These are phyloP conservation scores for Gastrodia elata DNA, from an alignment of 106 monocot species.

Conservation along the genomic window DNA sequence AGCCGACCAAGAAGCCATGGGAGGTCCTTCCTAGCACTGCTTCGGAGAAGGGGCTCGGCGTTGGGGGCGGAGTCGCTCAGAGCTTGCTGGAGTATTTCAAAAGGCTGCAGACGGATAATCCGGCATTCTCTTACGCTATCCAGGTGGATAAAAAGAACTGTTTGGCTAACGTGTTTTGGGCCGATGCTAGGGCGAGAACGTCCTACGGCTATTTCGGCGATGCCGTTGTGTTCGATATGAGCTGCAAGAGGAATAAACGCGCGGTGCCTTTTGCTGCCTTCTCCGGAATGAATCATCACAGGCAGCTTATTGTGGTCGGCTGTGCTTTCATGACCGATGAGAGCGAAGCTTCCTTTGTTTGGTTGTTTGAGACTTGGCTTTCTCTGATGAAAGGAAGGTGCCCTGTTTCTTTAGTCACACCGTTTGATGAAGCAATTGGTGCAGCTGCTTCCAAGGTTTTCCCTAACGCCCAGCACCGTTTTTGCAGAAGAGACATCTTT, in stretches of 20 bases:
- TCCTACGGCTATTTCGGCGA: conserved; percentile 78
- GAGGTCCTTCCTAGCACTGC: conserved; percentile 28
- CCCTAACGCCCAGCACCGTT: conserved; percentile 40
- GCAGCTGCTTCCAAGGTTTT: conserved; percentile 48
- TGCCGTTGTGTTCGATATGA: conserved; percentile 59
- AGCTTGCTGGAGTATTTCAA: conserved; percentile 92
- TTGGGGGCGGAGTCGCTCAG: conserved; percentile 73
- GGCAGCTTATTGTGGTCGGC: conserved; percentile 65
- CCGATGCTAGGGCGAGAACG: conserved; percentile 74
- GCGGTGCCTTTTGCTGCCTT: conserved; percentile 71
- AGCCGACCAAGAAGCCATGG: conserved; percentile 64
- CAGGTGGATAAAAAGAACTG: conserved; percentile 74
- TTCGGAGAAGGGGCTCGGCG: conserved; percentile 35
- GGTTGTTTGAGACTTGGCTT: conserved; percentile 90
- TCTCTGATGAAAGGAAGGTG: conserved; percentile 46
- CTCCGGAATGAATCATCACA: conserved; percentile 85
- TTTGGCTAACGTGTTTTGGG: conserved; percentile 87
- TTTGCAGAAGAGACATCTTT: conserved; percentile 68
- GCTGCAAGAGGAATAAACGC: conserved; percentile 69
- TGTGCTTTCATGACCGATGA: conserved; percentile 79
- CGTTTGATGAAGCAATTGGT: conserved; percentile 31
- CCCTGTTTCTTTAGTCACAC: conserved; percentile 53
- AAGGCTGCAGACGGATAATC: conserved; percentile 83
- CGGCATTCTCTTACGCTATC: conserved; percentile 85
- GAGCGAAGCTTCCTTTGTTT: conserved; percentile 59